Evolutionary conservation across 2,329 filamentous ascomycete genomes (phyloP).

Genomic region (Colletotrichum trifolii): DNA sequence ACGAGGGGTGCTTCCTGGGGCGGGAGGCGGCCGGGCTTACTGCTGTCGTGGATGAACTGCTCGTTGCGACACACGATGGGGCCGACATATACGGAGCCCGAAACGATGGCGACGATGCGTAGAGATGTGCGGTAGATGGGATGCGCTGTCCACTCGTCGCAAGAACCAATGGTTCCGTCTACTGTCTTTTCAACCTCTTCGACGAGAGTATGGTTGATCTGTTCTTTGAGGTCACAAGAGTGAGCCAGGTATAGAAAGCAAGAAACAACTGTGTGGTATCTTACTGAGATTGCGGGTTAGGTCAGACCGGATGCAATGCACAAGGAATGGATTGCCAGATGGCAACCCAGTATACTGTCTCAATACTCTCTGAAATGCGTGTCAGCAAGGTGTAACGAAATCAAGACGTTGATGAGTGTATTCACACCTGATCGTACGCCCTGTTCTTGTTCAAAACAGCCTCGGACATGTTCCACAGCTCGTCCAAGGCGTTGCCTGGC

Average conservation of each 20-base stretch:
- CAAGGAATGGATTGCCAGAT: conserved; percentile 23
- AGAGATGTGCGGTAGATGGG: conserved; percentile 50
- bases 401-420: too few relatives aligned
- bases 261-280: background rate
- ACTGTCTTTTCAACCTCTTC: conserved; percentile 40
- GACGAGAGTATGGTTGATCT: conserved; percentile 9
- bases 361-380: background rate
- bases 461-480: conserved; percentile 26
- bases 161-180: conserved; percentile 43
- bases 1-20: conserved; percentile 29
- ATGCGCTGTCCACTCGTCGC: conserved; percentile 50
- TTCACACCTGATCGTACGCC: conserved; percentile 13
- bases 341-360: conserved; percentile 24
- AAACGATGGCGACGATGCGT: conserved; percentile 55
- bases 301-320: conserved; percentile 23
- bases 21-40: conserved; percentile 52
- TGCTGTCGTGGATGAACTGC: conserved; percentile 53
- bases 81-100: conserved; percentile 57
- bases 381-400: too few relatives aligned
- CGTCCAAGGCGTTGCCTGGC: conserved; percentile 12
- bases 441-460: conserved; percentile 21
- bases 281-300: conserved; percentile 18
- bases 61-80: conserved; percentile 53
- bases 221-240: background rate
- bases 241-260: background rate